Evolutionary conservation across 768 basidiomycete genomes (phyloP).

Genomic region (Hericium alpestre): DNA sequence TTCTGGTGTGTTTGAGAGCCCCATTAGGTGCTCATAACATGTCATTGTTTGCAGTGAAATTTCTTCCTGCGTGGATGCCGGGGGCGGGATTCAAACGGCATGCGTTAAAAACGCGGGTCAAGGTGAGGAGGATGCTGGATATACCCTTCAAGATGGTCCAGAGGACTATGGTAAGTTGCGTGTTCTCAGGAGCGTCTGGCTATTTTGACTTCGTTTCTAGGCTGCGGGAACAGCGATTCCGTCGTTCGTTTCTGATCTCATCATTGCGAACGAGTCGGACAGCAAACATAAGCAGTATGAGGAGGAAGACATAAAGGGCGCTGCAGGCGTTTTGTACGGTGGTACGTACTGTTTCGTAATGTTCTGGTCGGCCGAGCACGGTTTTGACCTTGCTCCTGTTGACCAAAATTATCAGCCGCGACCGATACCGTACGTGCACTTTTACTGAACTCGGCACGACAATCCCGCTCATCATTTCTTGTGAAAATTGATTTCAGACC

Average conservation of each 20-base stretch:
- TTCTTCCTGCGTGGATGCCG: slow-evolving; percentile 13
- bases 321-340: slow-evolving; percentile 12
- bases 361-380: background rate
- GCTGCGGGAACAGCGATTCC: slow-evolving; percentile 13
- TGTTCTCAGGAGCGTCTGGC: background rate
- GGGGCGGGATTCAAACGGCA: slow-evolving; percentile 14
- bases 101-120: slow-evolving; percentile 9
- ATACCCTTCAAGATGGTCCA: slow-evolving; percentile 13
- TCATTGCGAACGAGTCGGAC: slow-evolving; percentile 5
- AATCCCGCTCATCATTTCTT: background rate
- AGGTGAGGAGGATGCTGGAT: slow-evolving; percentile 12
- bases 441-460: no score
- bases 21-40: background rate
- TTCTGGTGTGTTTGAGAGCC: background rate
- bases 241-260: slow-evolving; percentile 11
- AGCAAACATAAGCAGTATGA: slow-evolving; percentile 1
- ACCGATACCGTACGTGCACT: slow-evolving; percentile 9
- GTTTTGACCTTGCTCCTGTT: slow-evolving; percentile 2
- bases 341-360: slow-evolving; percentile 1
- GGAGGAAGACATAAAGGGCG: slow-evolving; percentile 13
- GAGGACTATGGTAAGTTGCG: slow-evolving; percentile 2
- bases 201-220: background rate
- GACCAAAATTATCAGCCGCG: slow-evolving; percentile 5
- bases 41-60: slow-evolving; percentile 5
- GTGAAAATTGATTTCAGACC: slow-evolving; percentile 4